Percentiles rank a stretch among this genome's conserved stretches.
These are phyloP conservation scores for Gentiana straminea DNA, from an alignment of 257 asterid genomes.

Conservation along the genomic window DNA sequence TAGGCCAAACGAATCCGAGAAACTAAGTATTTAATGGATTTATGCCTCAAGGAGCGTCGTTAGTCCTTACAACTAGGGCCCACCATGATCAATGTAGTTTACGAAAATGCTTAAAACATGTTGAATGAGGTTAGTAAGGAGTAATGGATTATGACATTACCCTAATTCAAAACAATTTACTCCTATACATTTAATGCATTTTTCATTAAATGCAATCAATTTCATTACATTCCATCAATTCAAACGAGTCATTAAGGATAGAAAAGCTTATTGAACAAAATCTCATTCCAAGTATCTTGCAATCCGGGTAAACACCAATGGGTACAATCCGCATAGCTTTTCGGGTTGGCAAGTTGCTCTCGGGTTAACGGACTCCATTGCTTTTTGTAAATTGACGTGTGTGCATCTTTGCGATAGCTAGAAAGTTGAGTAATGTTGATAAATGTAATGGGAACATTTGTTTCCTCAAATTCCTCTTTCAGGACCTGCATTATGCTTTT, in stretches of 20 bases:
- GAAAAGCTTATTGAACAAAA: conserved; percentile 53
- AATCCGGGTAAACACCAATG: conserved; percentile 92
- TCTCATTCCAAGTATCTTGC: conserved; percentile 77
- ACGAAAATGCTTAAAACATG: too few relatives aligned
- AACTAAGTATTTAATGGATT: too few relatives aligned
- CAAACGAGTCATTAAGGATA: conserved; percentile 23
- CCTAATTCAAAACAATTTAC: too few relatives aligned
- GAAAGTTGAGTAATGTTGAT: conserved; percentile 64
- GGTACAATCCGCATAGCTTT: conserved; percentile 61
- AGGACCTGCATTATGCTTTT: conserved; percentile 31
- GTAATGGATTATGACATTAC: too few relatives aligned
- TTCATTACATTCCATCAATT: too few relatives aligned
- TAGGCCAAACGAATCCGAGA: too few relatives aligned
- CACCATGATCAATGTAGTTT: too few relatives aligned
- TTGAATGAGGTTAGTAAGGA: too few relatives aligned
- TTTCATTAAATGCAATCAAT: too few relatives aligned
- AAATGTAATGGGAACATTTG: conserved; percentile 45
- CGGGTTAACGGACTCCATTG: conserved; percentile 36
- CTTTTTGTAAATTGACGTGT: conserved; percentile 55
- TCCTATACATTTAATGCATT: too few relatives aligned
- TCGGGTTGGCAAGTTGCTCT: conserved; percentile 37
- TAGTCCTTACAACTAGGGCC: too few relatives aligned
- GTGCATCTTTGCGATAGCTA: conserved; percentile 60
- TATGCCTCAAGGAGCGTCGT: too few relatives aligned
- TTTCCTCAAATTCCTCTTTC: conserved; percentile 28